phyloP scores from a whole-genome alignment of 2,329 filamentous ascomycete species.

The Colletotrichum sp. region DNA sequence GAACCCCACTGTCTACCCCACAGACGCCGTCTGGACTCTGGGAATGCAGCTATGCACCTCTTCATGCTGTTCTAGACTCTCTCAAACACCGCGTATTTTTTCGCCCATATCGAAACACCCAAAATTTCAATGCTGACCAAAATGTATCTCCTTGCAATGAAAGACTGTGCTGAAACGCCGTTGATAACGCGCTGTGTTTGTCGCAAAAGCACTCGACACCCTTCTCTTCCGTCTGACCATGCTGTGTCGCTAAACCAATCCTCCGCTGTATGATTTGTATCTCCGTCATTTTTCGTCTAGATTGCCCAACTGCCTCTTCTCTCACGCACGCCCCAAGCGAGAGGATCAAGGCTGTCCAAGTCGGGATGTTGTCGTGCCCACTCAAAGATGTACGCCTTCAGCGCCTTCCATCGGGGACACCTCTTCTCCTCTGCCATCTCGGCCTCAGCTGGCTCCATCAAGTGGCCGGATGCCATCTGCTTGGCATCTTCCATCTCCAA shows the following conservation, averaged over 20 bases:
- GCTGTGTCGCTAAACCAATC: neutral
- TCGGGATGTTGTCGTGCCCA: constrained; percentile 89
- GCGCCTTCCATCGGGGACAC: constrained; percentile 78
- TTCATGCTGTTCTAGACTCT: constrained; percentile 3
- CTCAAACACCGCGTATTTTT: neutral
- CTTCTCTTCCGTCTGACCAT: neutral
- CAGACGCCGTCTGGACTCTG: constrained; percentile 1
- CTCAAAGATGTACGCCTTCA: constrained; percentile 83
- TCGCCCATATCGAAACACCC: constrained; percentile 8
- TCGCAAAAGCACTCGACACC: neutral
- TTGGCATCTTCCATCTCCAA: constrained; percentile 74
- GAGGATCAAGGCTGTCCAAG: constrained; percentile 64
- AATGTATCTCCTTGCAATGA: neutral
- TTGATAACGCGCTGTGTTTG: neutral
- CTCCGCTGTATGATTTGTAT: neutral
- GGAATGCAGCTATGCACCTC: neutral
- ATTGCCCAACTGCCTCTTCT: constrained; percentile 77
- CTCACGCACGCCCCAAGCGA: constrained; percentile 72
- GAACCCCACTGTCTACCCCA: neutral
- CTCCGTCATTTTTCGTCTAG: neutral
- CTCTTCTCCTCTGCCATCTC: constrained; percentile 55
- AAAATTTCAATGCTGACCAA: neutral
- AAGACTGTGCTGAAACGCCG: constrained; percentile 1
- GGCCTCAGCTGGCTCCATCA: constrained; percentile 60
- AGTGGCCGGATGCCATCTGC: constrained; percentile 72